Base-by-base conservation (phyloP, 1,284 basidiomycete genomes). In the Ustilago curta region DNA sequence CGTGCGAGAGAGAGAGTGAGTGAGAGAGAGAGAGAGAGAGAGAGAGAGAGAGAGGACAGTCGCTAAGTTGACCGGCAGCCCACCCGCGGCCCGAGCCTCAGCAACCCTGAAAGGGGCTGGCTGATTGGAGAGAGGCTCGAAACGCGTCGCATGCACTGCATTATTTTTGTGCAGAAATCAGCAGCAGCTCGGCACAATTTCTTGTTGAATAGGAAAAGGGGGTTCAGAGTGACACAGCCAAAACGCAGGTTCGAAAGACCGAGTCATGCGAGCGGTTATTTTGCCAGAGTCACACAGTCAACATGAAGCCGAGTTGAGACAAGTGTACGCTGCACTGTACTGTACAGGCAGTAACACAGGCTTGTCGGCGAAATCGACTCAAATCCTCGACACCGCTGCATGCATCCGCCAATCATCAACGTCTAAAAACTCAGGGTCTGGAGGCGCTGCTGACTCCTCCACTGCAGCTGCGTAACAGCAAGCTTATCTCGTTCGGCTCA, bases 401-500 rank as follows among this genome's bases (percentile, higher is more conserved):
- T 51, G 50, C 32, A 27, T 21, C 35, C 54, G 50, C 29, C 55
- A 65, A 59, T 67, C 53, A 66, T 52, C 50, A 50, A 48, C 47
- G 48, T 32, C 54, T 44, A 32, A 14, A 35, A 8, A 23, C 43
- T 69, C 66, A 69, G 67, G 67, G 67, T 63, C 67, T 43, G 50
- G 7, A 35, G 27, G 55, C 35, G 29, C 43, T 70, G 29, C 43
- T 70, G 67, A 70, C 67, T 63, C 57, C 67, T 69, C 60, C 60
- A 63, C 67, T 48, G 60, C 56, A 29, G 16, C 16, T 35, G 35
- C 31, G 31, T 48, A 47, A 47, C 49, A 29, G 53, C 21, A 23
- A 23, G 40, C 62, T 65, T 70, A 65, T 70, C 61, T 70, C 48
- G 6, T 35, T 44, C 68, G 68, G 68, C 52, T 32, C 54, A 57